These are phyloP conservation scores for Aureobasidium sp. DNA, from an alignment of 2,329 filamentous ascomycete species.

Conservation along the genomic window DNA sequence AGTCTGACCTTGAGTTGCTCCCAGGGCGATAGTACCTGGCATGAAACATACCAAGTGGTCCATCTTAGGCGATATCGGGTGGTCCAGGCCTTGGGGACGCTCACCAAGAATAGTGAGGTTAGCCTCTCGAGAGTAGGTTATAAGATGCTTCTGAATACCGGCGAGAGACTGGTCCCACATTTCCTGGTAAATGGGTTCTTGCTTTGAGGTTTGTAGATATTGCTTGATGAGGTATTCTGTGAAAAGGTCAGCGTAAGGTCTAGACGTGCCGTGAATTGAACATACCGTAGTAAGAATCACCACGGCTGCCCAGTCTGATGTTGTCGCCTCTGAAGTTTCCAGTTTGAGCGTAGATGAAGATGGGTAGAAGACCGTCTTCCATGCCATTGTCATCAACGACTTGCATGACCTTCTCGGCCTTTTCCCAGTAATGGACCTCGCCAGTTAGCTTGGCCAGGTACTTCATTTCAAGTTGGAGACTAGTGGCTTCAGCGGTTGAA, in stretches of 20 bases:
- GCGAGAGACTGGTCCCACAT: conserved; percentile 85
- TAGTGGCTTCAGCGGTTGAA: conserved; percentile 88
- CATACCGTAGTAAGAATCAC: conserved; percentile 80
- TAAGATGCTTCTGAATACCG: conserved; percentile 82
- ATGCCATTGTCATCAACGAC: conserved; percentile 75
- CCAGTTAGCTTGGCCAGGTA: conserved; percentile 93
- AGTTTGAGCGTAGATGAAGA: conserved; percentile 73
- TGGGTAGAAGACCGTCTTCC: conserved; percentile 78
- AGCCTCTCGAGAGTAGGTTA: conserved; percentile 76
- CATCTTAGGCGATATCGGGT: conserved; percentile 76
- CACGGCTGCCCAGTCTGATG: conserved; percentile 84
- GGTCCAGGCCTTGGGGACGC: conserved; percentile 62
- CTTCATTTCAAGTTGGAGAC: conserved; percentile 91
- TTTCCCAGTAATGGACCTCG: conserved; percentile 86
- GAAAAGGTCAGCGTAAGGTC: conserved; percentile 15
- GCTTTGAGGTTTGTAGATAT: conserved; percentile 82
- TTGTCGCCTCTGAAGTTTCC: conserved; percentile 77
- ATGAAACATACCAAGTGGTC: conserved; percentile 97
- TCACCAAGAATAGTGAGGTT: conserved; percentile 87
- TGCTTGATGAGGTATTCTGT: conserved; percentile 94
- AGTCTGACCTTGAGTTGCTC: conserved; percentile 68
- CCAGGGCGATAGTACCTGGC: conserved; percentile 89
- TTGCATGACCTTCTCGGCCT: conserved; percentile 84
- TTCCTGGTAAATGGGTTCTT: conserved; percentile 77
- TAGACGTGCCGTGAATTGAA: conserved; percentile 22